Conservation (phyloP, 2,329 filamentous ascomycete species). For the Cordyceps pruinosa region DNA sequence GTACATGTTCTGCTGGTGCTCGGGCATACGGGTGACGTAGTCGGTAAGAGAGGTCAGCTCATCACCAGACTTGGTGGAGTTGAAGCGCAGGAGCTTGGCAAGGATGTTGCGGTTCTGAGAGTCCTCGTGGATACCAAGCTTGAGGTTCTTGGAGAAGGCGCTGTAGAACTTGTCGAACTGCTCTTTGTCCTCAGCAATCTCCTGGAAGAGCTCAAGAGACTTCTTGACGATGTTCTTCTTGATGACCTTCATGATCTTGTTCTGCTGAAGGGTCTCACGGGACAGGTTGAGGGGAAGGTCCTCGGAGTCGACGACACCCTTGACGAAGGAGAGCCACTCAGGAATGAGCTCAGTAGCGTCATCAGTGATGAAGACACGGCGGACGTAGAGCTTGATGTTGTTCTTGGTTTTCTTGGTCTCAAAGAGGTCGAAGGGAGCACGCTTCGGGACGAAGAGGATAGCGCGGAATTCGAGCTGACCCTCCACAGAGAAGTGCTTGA, state of each 20-base stretch:
- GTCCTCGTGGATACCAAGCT: constrained; percentile 99
- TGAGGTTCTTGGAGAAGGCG: constrained; percentile 99
- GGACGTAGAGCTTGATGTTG: constrained; percentile 99
- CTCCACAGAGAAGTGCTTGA: constrained; percentile 99
- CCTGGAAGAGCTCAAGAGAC: constrained; percentile 97
- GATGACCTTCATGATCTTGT: constrained; percentile 99
- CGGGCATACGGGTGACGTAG: constrained; percentile 98
- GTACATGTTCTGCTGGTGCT: constrained; percentile 99
- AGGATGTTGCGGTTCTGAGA: constrained; percentile 89
- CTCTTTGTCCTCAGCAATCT: constrained; percentile 99
- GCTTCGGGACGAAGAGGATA: constrained; percentile 99
- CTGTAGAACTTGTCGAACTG: constrained; percentile 99
- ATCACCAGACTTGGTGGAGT: constrained; percentile 97
- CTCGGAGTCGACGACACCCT: constrained; percentile 99
- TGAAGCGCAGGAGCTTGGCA: constrained; percentile 97
- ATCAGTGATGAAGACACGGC: constrained; percentile 99
- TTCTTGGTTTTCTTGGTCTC: constrained; percentile 99
- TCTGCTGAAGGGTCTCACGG: constrained; percentile 99
- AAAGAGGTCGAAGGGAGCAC: constrained; percentile 97
- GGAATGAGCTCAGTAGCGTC: constrained; percentile 98
- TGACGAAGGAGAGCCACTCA: constrained; percentile 98
- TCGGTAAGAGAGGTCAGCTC: constrained; percentile 91
- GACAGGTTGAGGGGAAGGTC: constrained; percentile 98
- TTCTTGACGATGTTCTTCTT: constrained; percentile 99
- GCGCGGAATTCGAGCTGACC: constrained; percentile 99